phyloP scores from a whole-genome alignment of 106 monocot genomes.

The Ottelia alismoides region DNA sequence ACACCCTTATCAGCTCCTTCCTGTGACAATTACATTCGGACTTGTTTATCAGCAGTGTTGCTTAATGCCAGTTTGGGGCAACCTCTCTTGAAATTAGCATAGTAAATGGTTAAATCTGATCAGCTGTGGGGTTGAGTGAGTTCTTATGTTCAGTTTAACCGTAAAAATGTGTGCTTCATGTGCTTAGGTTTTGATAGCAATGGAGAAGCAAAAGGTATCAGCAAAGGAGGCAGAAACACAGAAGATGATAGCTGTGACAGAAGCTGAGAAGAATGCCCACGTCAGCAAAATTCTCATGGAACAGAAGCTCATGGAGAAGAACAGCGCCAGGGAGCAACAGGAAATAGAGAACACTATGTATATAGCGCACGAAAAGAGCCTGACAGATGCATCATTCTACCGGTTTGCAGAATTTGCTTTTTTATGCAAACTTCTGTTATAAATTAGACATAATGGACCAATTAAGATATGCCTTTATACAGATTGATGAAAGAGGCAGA shows the following conservation, averaged over 20 bases:
- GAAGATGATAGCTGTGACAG: slow-evolving; percentile 88
- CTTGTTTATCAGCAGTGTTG: too few species aligned
- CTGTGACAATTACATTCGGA: too few species aligned
- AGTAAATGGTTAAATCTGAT: too few species aligned
- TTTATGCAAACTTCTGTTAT: not conserved
- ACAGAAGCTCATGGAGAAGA: slow-evolving; percentile 92
- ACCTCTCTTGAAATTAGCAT: too few species aligned
- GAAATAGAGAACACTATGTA: slow-evolving; percentile 90
- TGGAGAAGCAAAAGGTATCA: slow-evolving; percentile 89
- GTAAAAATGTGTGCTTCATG: not conserved
- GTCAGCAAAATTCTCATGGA: slow-evolving; percentile 94
- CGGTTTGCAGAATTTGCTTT: slow-evolving; percentile 22
- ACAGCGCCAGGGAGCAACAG: slow-evolving; percentile 64
- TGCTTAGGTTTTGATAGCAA: slow-evolving; percentile 71
- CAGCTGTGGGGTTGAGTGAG: too few species aligned
- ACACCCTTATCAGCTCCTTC: too few species aligned
- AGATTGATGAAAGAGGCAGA: slow-evolving; percentile 94
- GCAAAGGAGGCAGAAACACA: slow-evolving; percentile 96
- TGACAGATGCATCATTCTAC: slow-evolving; percentile 79
- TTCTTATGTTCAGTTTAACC: not conserved
- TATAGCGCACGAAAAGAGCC: slow-evolving; percentile 76
- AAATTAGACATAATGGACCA: not conserved
- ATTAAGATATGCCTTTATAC: not conserved
- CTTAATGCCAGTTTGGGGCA: too few species aligned
- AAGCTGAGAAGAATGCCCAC: slow-evolving; percentile 94